Conservation (phyloP, 2,329 filamentous ascomycete genomes). For the Stylonectria norvegica region DNA sequence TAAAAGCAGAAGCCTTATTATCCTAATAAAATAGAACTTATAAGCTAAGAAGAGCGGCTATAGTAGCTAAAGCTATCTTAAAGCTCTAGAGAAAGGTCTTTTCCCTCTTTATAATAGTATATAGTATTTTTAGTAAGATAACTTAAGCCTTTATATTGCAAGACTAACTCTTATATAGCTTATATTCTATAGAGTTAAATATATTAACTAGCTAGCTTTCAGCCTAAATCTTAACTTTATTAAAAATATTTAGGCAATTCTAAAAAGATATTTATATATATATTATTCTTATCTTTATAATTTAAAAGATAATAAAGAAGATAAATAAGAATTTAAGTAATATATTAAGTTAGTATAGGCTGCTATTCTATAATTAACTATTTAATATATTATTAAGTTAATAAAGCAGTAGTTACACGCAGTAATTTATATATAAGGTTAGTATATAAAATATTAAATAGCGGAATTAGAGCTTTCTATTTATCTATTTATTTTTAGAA, state of each 20-base stretch:
- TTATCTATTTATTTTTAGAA: background rate
- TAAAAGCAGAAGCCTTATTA: background rate
- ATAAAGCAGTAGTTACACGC: background rate
- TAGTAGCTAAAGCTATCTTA: background rate
- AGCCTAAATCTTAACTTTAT: background rate
- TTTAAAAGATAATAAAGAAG: conserved; percentile 1
- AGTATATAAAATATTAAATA: conserved; percentile 9
- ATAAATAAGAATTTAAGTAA: background rate
- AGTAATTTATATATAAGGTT: background rate
- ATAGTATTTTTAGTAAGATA: background rate
- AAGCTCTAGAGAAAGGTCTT: background rate
- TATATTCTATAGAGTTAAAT: background rate
- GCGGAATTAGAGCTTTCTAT: background rate
- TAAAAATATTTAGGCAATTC: conserved; percentile 1
- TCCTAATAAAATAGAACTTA: background rate
- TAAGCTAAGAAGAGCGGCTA: background rate
- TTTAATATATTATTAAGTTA: conserved; percentile 1
- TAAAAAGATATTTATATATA: background rate
- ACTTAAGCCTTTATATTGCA: background rate
- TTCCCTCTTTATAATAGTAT: background rate
- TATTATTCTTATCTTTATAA: background rate
- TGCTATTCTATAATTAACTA: background rate
- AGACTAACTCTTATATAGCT: background rate
- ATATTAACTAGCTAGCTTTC: background rate
- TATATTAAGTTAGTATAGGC: conserved; percentile 1